A percentile compares a stretch with the other conserved stretches of the same genome.
Conservation (phyloP, 1,139 yeast species). For the Trichomonascaceae sp. region DNA sequence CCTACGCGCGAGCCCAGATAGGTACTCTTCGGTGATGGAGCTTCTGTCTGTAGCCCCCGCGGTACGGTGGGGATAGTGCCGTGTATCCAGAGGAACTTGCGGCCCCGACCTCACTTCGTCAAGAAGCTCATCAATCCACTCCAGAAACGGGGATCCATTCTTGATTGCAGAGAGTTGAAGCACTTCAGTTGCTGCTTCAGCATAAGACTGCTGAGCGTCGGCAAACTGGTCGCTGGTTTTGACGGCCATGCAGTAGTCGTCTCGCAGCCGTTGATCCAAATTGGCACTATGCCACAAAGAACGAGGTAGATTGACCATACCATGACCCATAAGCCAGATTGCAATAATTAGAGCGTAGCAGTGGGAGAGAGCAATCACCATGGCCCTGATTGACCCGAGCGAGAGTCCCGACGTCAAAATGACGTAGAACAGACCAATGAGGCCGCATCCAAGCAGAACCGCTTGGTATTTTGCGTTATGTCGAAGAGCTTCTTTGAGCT, state of each 20-base stretch:
- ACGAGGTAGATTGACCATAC: constrained; percentile 56
- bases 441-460: constrained; percentile 39
- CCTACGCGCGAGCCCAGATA: constrained; percentile 16
- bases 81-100: constrained; percentile 4
- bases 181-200: constrained; percentile 56
- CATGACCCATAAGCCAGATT: constrained; percentile 79
- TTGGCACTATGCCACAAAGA: constrained; percentile 40
- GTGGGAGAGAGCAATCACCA: constrained; percentile 66
- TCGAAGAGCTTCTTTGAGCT: constrained; percentile 44
- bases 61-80: constrained; percentile 7
- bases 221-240: constrained; percentile 46
- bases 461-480: constrained; percentile 50
- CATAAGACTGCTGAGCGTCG: constrained; percentile 49
- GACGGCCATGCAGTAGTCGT: constrained; percentile 45
- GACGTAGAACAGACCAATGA: constrained; percentile 46
- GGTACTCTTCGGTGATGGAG: constrained; percentile 17
- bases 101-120: constrained; percentile 16
- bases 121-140: constrained; percentile 28
- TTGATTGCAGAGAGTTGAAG: constrained; percentile 31
- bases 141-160: constrained; percentile 24
- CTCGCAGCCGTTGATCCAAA: constrained; percentile 28
- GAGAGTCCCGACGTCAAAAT: constrained; percentile 49
- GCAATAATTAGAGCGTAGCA: constrained; percentile 68
- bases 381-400: constrained; percentile 41
- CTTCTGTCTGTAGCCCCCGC: constrained; percentile 14